Base-by-base conservation (phyloP, 148 eudicot genomes). In the Nepenthes mirabilis region DNA sequence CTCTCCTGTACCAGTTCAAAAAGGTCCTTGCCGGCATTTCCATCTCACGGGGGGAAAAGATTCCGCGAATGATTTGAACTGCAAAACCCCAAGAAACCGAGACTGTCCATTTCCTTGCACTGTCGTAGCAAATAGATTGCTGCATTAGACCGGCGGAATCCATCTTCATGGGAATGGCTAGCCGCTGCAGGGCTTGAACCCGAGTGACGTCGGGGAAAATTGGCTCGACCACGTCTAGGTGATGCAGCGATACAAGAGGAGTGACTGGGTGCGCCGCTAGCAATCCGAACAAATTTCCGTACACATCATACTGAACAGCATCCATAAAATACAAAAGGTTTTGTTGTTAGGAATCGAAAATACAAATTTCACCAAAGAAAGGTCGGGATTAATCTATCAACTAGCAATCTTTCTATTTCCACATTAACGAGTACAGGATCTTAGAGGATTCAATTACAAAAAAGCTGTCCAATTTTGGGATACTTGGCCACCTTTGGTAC, bases 11-110 rank as follows among this genome's bases (percentile, higher is more conserved):
- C 97, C 97, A 91, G 69, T 91, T 91, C 77, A 91, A 73, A 77
- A 91, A 88, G 1, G 97, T 91, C 56, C 97, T 83, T 0, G 97
- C 78, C 0, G 97, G 97, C 93, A 85, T 91, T 64, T 91, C 97
- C 68, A 91, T 78, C 62, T 88, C 97, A 6, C 97, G 75, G 6
- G 97, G 93, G 0, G 95, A 91, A 14, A 88, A 62, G 49, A 91
- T 67, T 34, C 97, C 94, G 3, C 96, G 77, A 5, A 88, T 74
- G n/a, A 87, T 70, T 65, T 91, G 97, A 23, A 88, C 65, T 0
- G 94, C 97, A 53, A 77, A 91, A 9, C 97, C 97, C 97, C 97
- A 91, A 0, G 97, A 85, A 2, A 91, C 86, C 0, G 97, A 83
- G 10, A 91, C 65, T 0, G 96, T 88, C 97, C 97, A 91, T 54